Base-by-base conservation (phyloP, 192 early-diverging fungal species). In the Coemansia umbellata region DNA sequence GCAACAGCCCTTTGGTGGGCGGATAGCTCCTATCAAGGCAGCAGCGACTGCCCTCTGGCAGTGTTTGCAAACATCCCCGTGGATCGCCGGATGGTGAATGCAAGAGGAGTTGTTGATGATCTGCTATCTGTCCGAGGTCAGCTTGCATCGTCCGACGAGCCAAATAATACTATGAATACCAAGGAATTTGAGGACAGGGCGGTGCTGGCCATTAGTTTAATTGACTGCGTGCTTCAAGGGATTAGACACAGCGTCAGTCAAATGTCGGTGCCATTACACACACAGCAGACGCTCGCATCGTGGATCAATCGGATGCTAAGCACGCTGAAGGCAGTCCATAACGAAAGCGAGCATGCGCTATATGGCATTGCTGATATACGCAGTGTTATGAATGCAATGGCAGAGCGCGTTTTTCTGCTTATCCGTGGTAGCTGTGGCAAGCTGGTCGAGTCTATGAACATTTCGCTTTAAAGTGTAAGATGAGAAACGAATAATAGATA, bases 1-100 rank as follows among this genome's bases (percentile, higher is more conserved):
- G 47, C 66, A 4, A 58, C 61, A 0, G 61, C 37, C 57, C 58
- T 76, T 24, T 43, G 45, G 33, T 76, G 66, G 65, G 18, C 24
- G 2, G 66, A 65, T 21, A 18, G 19, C 5, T 15, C 24, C 14
- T 22, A 28, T 10, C 24, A 28, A 19, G 11, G 8, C 2, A 8
- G 10, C 2, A 22, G 15, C 23, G 50, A 53, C n/a, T 19, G 39
- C 3, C 10, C 28, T 14, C 44, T 39, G 22, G 50, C 58, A 5
- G 58, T 65, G 17, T 67, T 74, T 55, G 55, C 50, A 2, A 43
- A 22, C 1, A 8, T 58, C 35, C 70, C 70, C 5, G 40, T 59
- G 11, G 55, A 55, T 35, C 10, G 21, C 22, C 55, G 32, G 4
- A 22, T 73, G 23, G 30, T 66, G 18, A 45, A 48, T 27, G 27